Evolutionary conservation across 768 basidiomycete species (phyloP).

Genomic region (Suillus weaverae): DNA sequence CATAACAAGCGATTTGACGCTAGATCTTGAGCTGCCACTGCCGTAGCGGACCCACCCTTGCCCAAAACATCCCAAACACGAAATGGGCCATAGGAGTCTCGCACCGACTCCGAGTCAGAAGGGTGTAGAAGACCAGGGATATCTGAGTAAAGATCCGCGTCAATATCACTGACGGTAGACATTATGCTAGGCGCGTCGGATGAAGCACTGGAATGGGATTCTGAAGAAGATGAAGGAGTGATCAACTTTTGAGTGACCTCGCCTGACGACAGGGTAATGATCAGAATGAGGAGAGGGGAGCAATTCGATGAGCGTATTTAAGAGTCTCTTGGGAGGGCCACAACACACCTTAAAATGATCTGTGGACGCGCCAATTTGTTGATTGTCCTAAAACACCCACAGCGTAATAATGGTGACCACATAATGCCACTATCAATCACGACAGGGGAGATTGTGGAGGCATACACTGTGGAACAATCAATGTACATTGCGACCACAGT

Average conservation of each 20-base stretch:
- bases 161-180: background rate
- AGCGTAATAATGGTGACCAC: background rate
- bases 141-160: background rate
- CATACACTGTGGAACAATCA: background rate
- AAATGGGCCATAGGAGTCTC: slow-evolving; percentile 23
- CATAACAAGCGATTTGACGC: slow-evolving; percentile 36
- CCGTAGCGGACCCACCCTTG: slow-evolving; percentile 19
- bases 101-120: background rate
- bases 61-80: slow-evolving; percentile 21
- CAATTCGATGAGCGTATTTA: background rate
- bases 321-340: background rate
- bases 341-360: background rate
- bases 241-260: slow-evolving; percentile 10
- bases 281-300: background rate
- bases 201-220: background rate
- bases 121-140: too few species aligned
- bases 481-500: too few species aligned
- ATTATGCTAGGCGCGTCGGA: background rate
- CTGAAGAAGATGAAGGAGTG: background rate
- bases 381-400: background rate
- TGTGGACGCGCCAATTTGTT: slow-evolving; percentile 13
- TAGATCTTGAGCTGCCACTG: slow-evolving; percentile 27
- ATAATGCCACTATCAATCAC: background rate
- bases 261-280: slow-evolving; percentile 13
- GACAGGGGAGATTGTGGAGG: background rate